Evolutionary conservation across 345 rosid genomes (phyloP), one percentile per base, ranked within the genome.

Genomic region (Sonneratia alba): DNA sequence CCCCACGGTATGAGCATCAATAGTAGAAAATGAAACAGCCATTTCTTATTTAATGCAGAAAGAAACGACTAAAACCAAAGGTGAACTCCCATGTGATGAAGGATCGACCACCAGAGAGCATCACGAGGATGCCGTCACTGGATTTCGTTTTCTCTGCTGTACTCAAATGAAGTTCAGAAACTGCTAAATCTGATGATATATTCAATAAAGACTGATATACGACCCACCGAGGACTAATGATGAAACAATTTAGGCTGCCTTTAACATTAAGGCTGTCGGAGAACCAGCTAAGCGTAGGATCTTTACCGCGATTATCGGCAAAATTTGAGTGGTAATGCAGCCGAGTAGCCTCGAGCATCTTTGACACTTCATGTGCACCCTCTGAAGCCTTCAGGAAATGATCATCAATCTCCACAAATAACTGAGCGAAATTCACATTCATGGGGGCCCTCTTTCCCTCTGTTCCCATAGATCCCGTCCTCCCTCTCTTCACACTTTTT

Each of bases 271-370:
- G n/a, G 57, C 21, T 8, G n/a, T 47, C 49, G 7, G 5, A 22
- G 34, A 57, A 57, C 32, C 3, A 1, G 5, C 32, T 57, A 22
- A 57, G n/a, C 6, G 69, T 4, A 37, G 27, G 69, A 67, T 38
- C 14, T 65, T 73, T 85, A 93, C 98, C 94, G 64, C 97, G 78
- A 83, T 92, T 92, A 81, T 95, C 98, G 0, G 98, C 97, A 72
- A 92, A 95, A 80, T 95, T 95, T 21, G 98, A 95, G 81, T 95
- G 99, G 81, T 90, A 95, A 88, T 92, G 96, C 74, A 95, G 77
- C 73, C 96, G 79, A 4, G 98, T 87, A 32, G 98, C 98, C 87
- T 95, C 98, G 80, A 95, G 74, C 92, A 95, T 85, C 86, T 88
- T 95, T 0, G 96, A 92, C 73, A 95, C 98, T 63, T 88, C 97